Base-by-base conservation (phyloP, 495 filamentous ascomycete species). In the Tuber calosporum region DNA sequence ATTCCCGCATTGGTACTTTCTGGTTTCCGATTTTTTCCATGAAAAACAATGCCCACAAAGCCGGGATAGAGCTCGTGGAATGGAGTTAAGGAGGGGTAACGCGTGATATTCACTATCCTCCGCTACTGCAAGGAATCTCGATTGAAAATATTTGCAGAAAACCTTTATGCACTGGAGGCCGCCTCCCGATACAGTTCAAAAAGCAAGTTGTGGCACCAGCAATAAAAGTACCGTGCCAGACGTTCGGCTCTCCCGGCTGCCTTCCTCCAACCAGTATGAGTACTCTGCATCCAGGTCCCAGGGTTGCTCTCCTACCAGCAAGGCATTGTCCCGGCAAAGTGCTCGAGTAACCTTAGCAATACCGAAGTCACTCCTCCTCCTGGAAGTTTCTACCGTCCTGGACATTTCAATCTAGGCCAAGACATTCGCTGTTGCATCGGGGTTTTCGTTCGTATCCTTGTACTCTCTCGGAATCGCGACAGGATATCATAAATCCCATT, bases 141-240 rank as follows among this genome's bases (percentile, higher is more conserved):
- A 62, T 62, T 62, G 53, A 62, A 62, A 62, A 62, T 62, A 34
- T 62, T 62, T 34, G 53, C 53, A 34, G 53, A 62, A 62, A 62
- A 34, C 53, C 34, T 62, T 34, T 62, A 62, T 34, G 53, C 53
- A 62, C 53, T 17, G 30, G 53, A 4, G 22, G 48, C 17, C 26
- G 26, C 53, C 26, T 62, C 53, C 53, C 53, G 53, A 62, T 62
- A 62, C n/a, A 9, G 39, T 11, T 13, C 42, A 34, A 34, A n/a
- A 4, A 58, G 22, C 22, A 9, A 58, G 53, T 34, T 62, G 53
- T 62, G 11, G 26, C 53, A 62, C 26, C 26, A 34, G 53, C 53
- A 34, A 34, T 62, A 62, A 62, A 62, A 34, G 53, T 34, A 62
- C 53, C 53, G 53, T 62, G 30, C 53, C 13, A 62, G 13, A 62